A percentile compares a stretch with the other conserved stretches of the same genome.
These are phyloP conservation scores for Penicillium sp. DNA, from an alignment of 2,329 filamentous ascomycete species.

Conservation along the genomic window DNA sequence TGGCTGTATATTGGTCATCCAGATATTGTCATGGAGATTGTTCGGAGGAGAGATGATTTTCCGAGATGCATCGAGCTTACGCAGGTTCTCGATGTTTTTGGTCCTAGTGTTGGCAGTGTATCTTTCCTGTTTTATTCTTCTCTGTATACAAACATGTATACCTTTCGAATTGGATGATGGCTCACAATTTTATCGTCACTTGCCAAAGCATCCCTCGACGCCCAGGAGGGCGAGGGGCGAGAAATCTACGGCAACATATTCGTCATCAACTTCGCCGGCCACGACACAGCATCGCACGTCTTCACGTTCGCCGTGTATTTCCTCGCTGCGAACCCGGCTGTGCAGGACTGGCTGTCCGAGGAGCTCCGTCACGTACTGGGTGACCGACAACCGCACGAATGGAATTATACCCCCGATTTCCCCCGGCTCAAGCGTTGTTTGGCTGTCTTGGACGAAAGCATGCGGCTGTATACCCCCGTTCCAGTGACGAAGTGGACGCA, in stretches of 20 bases:
- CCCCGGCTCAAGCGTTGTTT: background rate
- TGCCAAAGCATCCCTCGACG: background rate
- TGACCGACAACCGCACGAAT: background rate
- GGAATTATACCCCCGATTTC: background rate
- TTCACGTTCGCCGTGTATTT: background rate
- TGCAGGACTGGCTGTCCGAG: background rate
- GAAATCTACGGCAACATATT: constrained; percentile 3
- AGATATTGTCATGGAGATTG: constrained; percentile 4
- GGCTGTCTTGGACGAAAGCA: background rate
- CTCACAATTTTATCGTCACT: background rate
- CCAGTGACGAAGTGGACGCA: background rate
- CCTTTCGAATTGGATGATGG: background rate
- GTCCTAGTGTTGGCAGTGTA: constrained; percentile 1
- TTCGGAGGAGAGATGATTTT: background rate
- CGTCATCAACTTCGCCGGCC: background rate
- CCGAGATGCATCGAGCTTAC: constrained; percentile 5
- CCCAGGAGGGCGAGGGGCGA: background rate
- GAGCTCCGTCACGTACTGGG: background rate
- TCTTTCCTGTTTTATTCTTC: background rate
- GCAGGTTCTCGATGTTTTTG: background rate
- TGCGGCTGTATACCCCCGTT: constrained; percentile 1
- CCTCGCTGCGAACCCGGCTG: background rate
- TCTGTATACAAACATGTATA: background rate
- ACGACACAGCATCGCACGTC: background rate
- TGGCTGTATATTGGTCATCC: constrained; percentile 6